Base-by-base conservation (phyloP, 2,329 filamentous ascomycete genomes). In the Fusarium buharicum region DNA sequence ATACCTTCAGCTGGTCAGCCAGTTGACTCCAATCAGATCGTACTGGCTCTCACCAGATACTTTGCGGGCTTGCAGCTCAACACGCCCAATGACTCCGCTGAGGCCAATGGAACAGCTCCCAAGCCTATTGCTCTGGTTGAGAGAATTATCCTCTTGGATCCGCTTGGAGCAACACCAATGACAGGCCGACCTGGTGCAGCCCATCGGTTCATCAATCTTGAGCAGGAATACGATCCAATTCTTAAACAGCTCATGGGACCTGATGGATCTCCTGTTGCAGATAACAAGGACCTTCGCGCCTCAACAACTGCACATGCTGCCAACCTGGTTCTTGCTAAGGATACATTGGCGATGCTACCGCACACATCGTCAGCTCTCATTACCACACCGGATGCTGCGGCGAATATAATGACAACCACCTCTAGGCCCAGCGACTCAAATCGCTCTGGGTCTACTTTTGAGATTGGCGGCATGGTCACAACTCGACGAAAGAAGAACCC, bases 81-180 rank as follows among this genome's bases (percentile, higher is more conserved):
- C 5, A 38, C 28, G 9, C 28, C 31, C 13, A 18, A 28, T 12
- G 33, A 55, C 7, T 8, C 40, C n/a, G 27, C 59, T 20, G 13
- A 56, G 34, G 13, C 77, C 58, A 76, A 75, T 47, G 73, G 78
- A 43, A 67, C 69, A 50, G 72, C 72, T 44, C 73, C 81, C 2
- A 78, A 78, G 51, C 82, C 83, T 27, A 76, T 86, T 57, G 84
- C 89, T 1, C 84, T 85, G 0, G 78, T 99, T 6, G 94, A 98
- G 72, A 86, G 94, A 31, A 82, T 99, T 37, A 96, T 99, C 60
- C 80, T 99, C 24, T 82, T 99, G 7, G 95, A 99, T 74, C 88
- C 91, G 1, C 78, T 93, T 0, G 95, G 95, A 4, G 94, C 93
- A 0, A 92, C 93, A 40, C 95, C 95, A 0, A 82, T 91, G 56